Conservation (phyloP, 345 rosid genomes). For the Brassica cretica region DNA sequence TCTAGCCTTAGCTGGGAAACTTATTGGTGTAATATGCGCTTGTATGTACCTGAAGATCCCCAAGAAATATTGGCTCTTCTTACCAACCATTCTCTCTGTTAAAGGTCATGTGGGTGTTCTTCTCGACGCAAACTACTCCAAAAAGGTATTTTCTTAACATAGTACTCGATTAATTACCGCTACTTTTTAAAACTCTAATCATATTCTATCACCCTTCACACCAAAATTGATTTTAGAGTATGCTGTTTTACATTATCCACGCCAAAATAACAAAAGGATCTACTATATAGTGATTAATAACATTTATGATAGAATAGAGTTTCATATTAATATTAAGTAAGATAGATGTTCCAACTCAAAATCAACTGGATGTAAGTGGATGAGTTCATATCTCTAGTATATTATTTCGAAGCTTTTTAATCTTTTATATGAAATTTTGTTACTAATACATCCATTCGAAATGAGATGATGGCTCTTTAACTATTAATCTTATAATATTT, state of each 20-base stretch:
- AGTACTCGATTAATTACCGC: not conserved
- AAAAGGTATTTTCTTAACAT: constrained; percentile 24
- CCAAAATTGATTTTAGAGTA: not conserved
- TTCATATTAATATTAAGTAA: not conserved
- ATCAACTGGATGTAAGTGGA: not conserved
- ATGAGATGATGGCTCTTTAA: too few species aligned
- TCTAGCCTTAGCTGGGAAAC: constrained; percentile 50
- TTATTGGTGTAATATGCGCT: constrained; percentile 58
- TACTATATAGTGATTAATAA: not conserved
- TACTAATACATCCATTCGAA: not conserved
- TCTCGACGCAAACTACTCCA: constrained; percentile 13
- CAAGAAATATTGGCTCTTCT: constrained; percentile 47
- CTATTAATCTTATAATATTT: too few species aligned
- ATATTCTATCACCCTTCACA: not conserved
- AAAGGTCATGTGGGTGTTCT: constrained; percentile 78
- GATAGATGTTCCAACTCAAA: not conserved
- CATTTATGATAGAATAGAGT: not conserved
- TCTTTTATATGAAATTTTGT: not conserved
- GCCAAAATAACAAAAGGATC: not conserved
- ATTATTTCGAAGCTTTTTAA: too few species aligned
- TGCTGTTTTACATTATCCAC: constrained; percentile 1
- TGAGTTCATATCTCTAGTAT: not conserved
- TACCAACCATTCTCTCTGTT: constrained; percentile 60
- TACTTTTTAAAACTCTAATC: not conserved
- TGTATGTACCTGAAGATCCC: constrained; percentile 63